A percentile compares a stretch with the other conserved stretches of the same genome.
Conservation (phyloP, 2,329 filamentous ascomycete species). For the Pestalotiopsis sp. region DNA sequence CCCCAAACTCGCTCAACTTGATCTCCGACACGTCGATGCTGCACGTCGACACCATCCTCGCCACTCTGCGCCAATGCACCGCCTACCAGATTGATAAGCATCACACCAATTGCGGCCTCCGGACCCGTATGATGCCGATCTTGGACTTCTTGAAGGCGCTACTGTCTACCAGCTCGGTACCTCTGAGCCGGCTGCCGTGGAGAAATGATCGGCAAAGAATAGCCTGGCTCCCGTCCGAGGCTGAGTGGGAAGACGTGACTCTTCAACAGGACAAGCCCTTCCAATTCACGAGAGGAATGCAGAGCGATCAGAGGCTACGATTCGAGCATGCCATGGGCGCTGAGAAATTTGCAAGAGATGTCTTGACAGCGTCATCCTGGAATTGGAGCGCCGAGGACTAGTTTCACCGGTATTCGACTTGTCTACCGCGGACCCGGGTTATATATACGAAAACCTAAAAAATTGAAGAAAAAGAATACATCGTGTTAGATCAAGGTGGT, state of each 20-base stretch:
- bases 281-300: conserved; percentile 52
- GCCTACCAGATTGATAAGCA: conserved; percentile 75
- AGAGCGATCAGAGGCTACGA: conserved; percentile 52
- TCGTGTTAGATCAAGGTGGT: too few species aligned
- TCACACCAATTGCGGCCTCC: conserved; percentile 73
- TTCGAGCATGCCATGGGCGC: conserved; percentile 51
- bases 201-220: conserved; percentile 39
- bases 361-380: conserved; percentile 62
- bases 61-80: conserved; percentile 66
- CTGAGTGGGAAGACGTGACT: conserved; percentile 21
- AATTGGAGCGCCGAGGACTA: conserved; percentile 59
- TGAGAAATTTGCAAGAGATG: conserved; percentile 51
- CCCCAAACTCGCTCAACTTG: conserved; percentile 46
- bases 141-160: conserved; percentile 66
- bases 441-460: not conserved
- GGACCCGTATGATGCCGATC: conserved; percentile 66
- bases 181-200: conserved; percentile 50
- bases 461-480: too few species aligned
- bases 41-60: conserved; percentile 64
- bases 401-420: not conserved
- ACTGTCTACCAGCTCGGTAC: conserved; percentile 49
- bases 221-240: conserved; percentile 41
- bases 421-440: not conserved
- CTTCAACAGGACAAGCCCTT: conserved; percentile 35
- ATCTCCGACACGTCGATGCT: conserved; percentile 55